A percentile compares a stretch with the other conserved stretches of the same genome.
Conservation (phyloP, 2,329 filamentous ascomycete genomes). For the Aspergillus pseudotamarii region DNA sequence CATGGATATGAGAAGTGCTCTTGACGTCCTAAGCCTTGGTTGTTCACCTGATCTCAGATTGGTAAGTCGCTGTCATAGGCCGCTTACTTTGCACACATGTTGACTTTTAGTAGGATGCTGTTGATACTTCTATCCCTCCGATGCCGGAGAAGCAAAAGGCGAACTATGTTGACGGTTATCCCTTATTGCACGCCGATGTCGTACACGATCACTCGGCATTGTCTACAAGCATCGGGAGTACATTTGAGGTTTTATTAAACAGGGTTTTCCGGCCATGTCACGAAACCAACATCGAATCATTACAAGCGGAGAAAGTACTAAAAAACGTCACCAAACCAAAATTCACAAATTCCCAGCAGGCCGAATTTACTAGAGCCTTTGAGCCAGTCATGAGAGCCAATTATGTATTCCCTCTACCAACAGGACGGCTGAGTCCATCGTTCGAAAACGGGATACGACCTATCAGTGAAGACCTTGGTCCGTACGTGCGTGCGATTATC, state of each 20-base stretch:
- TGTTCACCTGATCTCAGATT: constrained; percentile 30
- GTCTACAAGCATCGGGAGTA: constrained; percentile 36
- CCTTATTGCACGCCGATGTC: constrained; percentile 57
- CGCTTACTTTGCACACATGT: background rate
- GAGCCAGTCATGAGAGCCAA: constrained; percentile 52
- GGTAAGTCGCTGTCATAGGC: constrained; percentile 25
- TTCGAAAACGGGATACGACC: constrained; percentile 72
- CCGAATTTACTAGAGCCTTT: constrained; percentile 52
- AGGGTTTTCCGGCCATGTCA: constrained; percentile 25
- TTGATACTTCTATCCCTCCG: constrained; percentile 67
- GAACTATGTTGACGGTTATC: constrained; percentile 58
- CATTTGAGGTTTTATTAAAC: constrained; percentile 33
- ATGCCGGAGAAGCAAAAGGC: constrained; percentile 56
- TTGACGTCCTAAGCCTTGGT: constrained; percentile 38
- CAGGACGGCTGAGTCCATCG: constrained; percentile 59
- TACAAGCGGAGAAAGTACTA: constrained; percentile 34
- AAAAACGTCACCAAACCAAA: constrained; percentile 24
- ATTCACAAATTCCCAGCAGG: constrained; percentile 32
- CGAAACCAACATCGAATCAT: constrained; percentile 25
- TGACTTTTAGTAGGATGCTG: constrained; percentile 44
- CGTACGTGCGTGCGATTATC: constrained; percentile 86
- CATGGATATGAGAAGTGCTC: constrained; percentile 38
- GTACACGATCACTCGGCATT: constrained; percentile 48
- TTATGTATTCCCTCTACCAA: constrained; percentile 34
- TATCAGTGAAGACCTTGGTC: constrained; percentile 77